Evolutionary conservation across 192 early-diverging fungal species (phyloP), one percentile per base, ranked within the genome.

Genomic region (Phycomyces blakesleeanus): DNA sequence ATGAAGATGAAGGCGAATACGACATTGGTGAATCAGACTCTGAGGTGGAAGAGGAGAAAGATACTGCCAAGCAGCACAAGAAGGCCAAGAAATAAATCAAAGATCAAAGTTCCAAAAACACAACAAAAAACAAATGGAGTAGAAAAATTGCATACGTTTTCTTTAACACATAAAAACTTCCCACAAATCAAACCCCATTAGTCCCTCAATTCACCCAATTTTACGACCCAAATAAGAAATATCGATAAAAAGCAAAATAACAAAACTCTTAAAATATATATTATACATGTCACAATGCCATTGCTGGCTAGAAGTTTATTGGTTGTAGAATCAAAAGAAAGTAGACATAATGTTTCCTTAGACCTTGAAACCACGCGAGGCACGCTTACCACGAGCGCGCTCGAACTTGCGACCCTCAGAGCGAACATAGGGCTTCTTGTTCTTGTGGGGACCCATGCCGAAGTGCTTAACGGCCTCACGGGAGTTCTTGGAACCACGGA

Each of bases 361-460:
- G 71, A 76, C 83, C 85, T 94, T 95, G 92, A 87, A 98, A 81
- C 96, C 96, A 83, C 95, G 89, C 79, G 92, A 94, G 77, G 91
- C 85, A 88, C 97, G 89, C 74, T 93, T 91, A 89, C 97, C 97
- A 95, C 97, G 94, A 77, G 95, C 97, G 47, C 84, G 79, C 85
- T 99, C 95, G 82, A 96, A 96, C 91, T 99, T 99, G 86, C 97
- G 90, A 66, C 97, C 97, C 91, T 97, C 97, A 83, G 91, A 92
- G 74, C 89, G 87, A 76, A 97, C 89, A 81, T 94, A 96, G 71
- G 97, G 97, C 78, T 63, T 65, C 68, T 62, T 71, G 68, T 71
- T 51, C 55, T 59, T 59, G 59, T 65, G 63, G 44, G 70, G 70
- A 54, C 70, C 70, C 63, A 72, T 76, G 77, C 97, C 97, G 74